Evolutionary conservation across 352 stramenopile genomes (phyloP), one percentile per base, ranked within the genome.

Genomic region (Phytophthora vignae): DNA sequence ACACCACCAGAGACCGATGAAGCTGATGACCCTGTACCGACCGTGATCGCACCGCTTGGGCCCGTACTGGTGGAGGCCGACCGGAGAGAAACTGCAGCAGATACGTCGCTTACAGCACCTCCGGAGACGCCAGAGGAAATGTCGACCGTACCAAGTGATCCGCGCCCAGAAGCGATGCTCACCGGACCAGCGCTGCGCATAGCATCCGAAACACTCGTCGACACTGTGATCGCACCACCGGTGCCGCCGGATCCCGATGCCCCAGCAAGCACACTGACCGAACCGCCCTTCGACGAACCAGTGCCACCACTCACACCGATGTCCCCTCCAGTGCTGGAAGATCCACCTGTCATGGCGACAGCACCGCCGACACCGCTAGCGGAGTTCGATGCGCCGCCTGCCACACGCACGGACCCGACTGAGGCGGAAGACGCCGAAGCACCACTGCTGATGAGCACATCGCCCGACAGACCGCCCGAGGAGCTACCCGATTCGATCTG

Each of bases 211-310:
- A 64, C 57, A 25, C 57, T 64, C 33, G 57, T 55, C 10, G 57
- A 64, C 57, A 64, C 44, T n/a, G 44, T 55, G 14, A 64, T 27
- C 4, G 57, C 25, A n/a, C 57, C 57, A 17, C 57, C 57, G 31
- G 31, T 54, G 11, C 19, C 53, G 4, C 29, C 54, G 5, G 56
- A 57, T 6, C 36, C 59, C 22, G 59, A 56, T 11, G 29, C 57
- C 11, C 56, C 59, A n/a, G 27, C 53, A 12, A 55, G 46, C 15
- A 55, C 49, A 22, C 74, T 74, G 21, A 82, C 73, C 49, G 71
- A 71, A 5, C 75, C 71, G 57, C 71, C 75, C 12, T 56, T 71
- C 59, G 58, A 69, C 48, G 55, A 33, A 33, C 74, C 67, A 25
- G 56, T 77, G 17, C 57, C 57, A 27, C 57, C 57, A 25, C 17